Evolutionary conservation across 305 asterid species (phyloP), one percentile per base, ranked within the genome.

Genomic region (Caryopteris hybrid): DNA sequence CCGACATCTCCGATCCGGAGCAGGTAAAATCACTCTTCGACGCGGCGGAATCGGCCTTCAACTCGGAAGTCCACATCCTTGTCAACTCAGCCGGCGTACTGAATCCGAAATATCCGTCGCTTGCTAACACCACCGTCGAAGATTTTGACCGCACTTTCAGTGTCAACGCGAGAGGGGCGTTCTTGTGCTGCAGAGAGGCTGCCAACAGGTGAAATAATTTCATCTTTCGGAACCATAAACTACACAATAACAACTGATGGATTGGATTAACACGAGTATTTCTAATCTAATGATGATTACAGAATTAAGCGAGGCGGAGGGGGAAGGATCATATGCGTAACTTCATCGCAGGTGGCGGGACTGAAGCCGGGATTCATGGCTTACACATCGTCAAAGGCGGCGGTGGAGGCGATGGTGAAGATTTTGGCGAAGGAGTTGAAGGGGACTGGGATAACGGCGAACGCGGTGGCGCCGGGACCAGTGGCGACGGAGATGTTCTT

Each of bases 351-450:
- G 68, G 90, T 77, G 74, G 92, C 78, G 8, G 50, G 86, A 8
- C 42, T 82, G 64, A 82, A 10, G 66, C 85, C 86, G 0, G 72
- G 81, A 1, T 73, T 11, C 72, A 80, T 68, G 23, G 89, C 89
- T 8, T 89, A 89, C 79, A 22, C 88, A 0, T 86, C 90, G 7
- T 87, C 90, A 3, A 87, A 85, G 74, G 92, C 92, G 17, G 95
- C 90, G 6, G 86, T 85, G 61, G 96, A 83, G 75, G 73, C 91
- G 63, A 86, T 89, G 94, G 81, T 84, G 61, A 90, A 82, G 80
- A 72, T 84, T 17, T 56, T 85, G 45, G 96, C 95, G 0, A 90
- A 88, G 84, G 97, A 91, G 77, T 78, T 91, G 50, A 83, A 79
- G 56, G 97, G 95, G 52, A 88, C 81, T 39, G 83, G 84, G 66